Percentiles rank a stretch among this genome's conserved stretches.
These are phyloP conservation scores for Singerocomus inundabilis DNA, from an alignment of 1,284 basidiomycete genomes.

Conservation along the genomic window DNA sequence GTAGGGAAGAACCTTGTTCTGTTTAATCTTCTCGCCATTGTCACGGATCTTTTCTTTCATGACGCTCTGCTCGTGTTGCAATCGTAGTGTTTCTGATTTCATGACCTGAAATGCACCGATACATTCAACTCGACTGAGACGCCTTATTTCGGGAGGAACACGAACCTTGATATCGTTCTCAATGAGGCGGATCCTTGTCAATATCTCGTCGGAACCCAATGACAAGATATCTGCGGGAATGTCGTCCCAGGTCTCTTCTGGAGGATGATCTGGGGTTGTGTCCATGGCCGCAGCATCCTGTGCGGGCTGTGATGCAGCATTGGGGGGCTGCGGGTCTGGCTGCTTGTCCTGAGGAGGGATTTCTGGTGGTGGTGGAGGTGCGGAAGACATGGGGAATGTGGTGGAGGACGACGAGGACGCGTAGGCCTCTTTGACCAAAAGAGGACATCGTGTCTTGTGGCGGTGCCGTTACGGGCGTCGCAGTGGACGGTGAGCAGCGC, in stretches of 20 bases:
- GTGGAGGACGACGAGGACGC: conserved; percentile 32
- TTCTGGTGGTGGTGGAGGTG: conserved; percentile 51
- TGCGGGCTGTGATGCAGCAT: conserved; percentile 25
- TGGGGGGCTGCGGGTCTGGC: conserved; percentile 35
- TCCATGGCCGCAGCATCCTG: conserved; percentile 62
- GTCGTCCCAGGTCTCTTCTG: conserved; percentile 79
- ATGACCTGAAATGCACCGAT: conserved; percentile 66
- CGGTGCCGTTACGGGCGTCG: background rate
- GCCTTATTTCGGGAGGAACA: background rate
- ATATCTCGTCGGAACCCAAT: conserved; percentile 77
- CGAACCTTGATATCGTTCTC: conserved; percentile 92
- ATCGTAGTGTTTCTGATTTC: conserved; percentile 87
- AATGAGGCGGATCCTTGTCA: conserved; percentile 84
- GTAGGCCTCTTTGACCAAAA: conserved; percentile 36
- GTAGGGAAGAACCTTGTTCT: conserved; percentile 99
- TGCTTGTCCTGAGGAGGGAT: conserved; percentile 47
- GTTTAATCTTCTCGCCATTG: conserved; percentile 98
- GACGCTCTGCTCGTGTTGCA: conserved; percentile 91
- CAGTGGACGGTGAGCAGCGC: background rate
- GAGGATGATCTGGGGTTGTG: conserved; percentile 62
- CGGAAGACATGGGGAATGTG: conserved; percentile 56
- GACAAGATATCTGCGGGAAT: conserved; percentile 79
- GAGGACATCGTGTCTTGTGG: conserved; percentile 17
- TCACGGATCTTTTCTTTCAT: conserved; percentile 99
- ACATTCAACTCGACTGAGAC: background rate